Evolutionary conservation across 495 filamentous ascomycete genomes (phyloP).

Genomic region (Jackrogersella minutella): DNA sequence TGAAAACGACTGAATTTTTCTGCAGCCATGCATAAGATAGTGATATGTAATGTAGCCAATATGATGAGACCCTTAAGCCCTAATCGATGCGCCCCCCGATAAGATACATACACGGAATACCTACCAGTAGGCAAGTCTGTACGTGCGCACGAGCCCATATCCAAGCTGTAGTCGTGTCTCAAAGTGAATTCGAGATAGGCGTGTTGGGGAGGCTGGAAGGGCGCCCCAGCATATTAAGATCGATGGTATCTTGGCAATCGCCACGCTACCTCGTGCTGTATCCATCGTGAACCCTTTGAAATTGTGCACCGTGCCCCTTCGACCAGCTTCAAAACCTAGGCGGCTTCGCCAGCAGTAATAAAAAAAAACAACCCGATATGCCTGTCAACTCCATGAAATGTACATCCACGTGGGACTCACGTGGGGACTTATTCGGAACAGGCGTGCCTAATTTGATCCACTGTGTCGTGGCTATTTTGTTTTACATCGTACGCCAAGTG

Average conservation of each 20-base stretch:
- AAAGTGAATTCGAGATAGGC: background rate
- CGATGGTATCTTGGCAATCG: background rate
- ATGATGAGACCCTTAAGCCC: background rate
- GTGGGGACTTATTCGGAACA: background rate
- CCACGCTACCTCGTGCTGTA: no score
- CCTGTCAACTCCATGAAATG: background rate
- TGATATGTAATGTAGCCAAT: background rate
- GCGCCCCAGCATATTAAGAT: background rate
- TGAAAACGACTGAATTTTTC: background rate
- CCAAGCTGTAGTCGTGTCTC: background rate
- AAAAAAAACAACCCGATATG: no score
- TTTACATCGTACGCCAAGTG: background rate
- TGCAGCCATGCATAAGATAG: background rate
- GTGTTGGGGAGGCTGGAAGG: no score
- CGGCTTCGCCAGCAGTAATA: no score
- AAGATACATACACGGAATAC: no score
- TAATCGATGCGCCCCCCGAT: background rate
- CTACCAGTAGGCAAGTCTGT: background rate
- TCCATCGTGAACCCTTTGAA: background rate
- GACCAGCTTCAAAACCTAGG: background rate
- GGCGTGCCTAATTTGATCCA: background rate
- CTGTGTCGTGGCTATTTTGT: background rate
- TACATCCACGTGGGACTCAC: slow-evolving; percentile 5
- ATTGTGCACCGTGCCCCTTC: background rate
- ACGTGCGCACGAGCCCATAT: background rate